Percentiles rank a stretch among this genome's conserved stretches.
Evolutionary conservation across 331 rosid species (phyloP).

Genomic region (Malus hybrid): DNA sequence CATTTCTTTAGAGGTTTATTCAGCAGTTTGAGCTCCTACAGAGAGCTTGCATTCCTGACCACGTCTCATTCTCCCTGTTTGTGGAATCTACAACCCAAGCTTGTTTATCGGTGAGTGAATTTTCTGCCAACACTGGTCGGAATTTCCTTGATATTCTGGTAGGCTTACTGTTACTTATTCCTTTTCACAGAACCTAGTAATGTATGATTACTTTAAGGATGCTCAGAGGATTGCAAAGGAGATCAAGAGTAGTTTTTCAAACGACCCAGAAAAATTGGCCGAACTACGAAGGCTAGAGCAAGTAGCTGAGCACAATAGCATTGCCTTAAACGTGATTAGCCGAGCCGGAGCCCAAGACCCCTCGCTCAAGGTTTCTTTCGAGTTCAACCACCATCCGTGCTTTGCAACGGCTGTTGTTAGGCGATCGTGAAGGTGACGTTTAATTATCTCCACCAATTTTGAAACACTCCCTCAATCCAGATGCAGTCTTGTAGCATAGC

Average conservation of each 20-base stretch:
- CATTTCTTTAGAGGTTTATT: conserved; percentile 57
- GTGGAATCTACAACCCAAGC: conserved; percentile 49
- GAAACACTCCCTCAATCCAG: conserved; percentile 25
- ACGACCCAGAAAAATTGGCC: conserved; percentile 62
- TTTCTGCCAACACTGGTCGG: not conserved
- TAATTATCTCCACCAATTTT: conserved; percentile 34
- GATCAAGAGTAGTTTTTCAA: conserved; percentile 56
- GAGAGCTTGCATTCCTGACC: conserved; percentile 85
- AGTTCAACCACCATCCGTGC: conserved; percentile 78
- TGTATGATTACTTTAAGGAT: conserved; percentile 79
- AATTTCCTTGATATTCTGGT: not conserved
- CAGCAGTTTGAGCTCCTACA: conserved; percentile 94
- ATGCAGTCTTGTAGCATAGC: conserved; percentile 27
- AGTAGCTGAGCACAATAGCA: conserved; percentile 91
- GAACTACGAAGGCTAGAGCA: conserved; percentile 83
- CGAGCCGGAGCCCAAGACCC: conserved; percentile 62
- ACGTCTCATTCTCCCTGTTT: conserved; percentile 45
- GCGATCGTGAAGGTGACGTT: conserved; percentile 55
- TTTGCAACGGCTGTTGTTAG: conserved; percentile 82
- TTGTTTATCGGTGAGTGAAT: conserved; percentile 55
- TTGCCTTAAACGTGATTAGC: conserved; percentile 67
- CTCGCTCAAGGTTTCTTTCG: conserved; percentile 66
- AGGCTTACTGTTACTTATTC: conserved; percentile 9
- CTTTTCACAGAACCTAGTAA: conserved; percentile 48
- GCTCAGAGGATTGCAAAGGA: conserved; percentile 87